Evolutionary conservation across 108 stramenopile species (phyloP).

Genomic region (Skeletonema tropicum): DNA sequence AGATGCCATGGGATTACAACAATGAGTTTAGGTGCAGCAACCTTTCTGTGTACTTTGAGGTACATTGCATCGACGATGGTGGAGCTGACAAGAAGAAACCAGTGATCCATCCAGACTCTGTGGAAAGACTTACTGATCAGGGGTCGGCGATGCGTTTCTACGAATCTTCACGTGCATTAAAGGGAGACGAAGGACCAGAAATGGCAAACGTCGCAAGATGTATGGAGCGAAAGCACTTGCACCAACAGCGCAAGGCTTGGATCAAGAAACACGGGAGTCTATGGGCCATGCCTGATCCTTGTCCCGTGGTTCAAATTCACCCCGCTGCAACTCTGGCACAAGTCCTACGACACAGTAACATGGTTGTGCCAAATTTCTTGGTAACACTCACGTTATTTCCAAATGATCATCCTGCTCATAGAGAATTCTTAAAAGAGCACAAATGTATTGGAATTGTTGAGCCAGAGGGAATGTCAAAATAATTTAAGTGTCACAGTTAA

Average conservation of each 20-base stretch:
- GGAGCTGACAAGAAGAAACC: slow-evolving; percentile 14
- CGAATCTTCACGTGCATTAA: slow-evolving; percentile 82
- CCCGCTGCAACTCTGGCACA: slow-evolving; percentile 74
- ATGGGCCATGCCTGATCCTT: slow-evolving; percentile 74
- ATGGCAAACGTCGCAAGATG: slow-evolving; percentile 74
- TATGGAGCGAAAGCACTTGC: slow-evolving; percentile 81
- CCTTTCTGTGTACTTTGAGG: slow-evolving; percentile 88
- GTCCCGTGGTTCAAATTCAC: slow-evolving; percentile 79
- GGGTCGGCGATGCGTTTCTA: slow-evolving; percentile 84
- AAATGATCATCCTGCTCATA: slow-evolving; percentile 83
- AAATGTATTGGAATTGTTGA: slow-evolving; percentile 77
- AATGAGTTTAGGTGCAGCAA: slow-evolving; percentile 87
- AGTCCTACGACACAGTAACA: slow-evolving; percentile 60
- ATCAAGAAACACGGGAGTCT: slow-evolving; percentile 79
- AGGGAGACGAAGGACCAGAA: slow-evolving; percentile 89
- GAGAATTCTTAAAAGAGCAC: slow-evolving; percentile 81
- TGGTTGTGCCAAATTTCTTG: slow-evolving; percentile 88
- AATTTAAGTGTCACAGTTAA: background rate
- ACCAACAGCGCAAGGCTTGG: slow-evolving; percentile 84
- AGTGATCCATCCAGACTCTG: slow-evolving; percentile 77
- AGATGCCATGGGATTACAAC: slow-evolving; percentile 87
- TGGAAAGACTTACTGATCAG: slow-evolving; percentile 71
- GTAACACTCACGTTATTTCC: slow-evolving; percentile 84
- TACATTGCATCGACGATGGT: slow-evolving; percentile 54
- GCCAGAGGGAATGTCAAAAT: slow-evolving; percentile 30